Percentiles rank a stretch among this genome's conserved stretches.
phyloP scores from a whole-genome alignment of 176 grass and related monocot genomes.

The Stipa capillata region DNA sequence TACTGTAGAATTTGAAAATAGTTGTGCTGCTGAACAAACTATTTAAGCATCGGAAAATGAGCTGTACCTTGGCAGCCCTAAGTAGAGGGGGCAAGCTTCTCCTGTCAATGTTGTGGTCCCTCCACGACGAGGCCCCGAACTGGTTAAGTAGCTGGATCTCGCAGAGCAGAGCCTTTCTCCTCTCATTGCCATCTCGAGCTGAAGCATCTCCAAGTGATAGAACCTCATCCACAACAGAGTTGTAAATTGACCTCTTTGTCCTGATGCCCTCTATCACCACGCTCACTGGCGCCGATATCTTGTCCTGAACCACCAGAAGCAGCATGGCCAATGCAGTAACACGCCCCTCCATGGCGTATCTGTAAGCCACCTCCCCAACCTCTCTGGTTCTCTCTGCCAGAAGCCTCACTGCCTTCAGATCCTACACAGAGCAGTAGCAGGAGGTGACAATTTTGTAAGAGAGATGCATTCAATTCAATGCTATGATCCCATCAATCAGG shows the following conservation, averaged over 20 bases:
- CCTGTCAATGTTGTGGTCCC: neutral
- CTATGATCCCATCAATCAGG: neutral
- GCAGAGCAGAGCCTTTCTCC: slow-evolving; percentile 33
- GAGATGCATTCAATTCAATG: neutral
- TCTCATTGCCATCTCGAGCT: slow-evolving; percentile 15
- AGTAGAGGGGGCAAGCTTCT: slow-evolving; percentile 36
- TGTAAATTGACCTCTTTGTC: slow-evolving; percentile 31
- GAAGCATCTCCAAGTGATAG: slow-evolving; percentile 18
- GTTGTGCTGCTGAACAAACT: neutral
- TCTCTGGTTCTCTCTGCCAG: slow-evolving; percentile 39
- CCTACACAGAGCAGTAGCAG: slow-evolving; percentile 26
- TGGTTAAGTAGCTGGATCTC: slow-evolving; percentile 48
- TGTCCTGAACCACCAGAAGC: slow-evolving; percentile 40
- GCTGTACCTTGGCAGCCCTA: slow-evolving; percentile 10
- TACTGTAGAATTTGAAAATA: neutral
- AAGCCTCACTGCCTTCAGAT: slow-evolving; percentile 20
- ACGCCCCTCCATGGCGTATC: slow-evolving; percentile 31
- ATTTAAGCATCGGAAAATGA: neutral
- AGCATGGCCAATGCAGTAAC: slow-evolving; percentile 24
- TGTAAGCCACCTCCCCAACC: slow-evolving; percentile 24
- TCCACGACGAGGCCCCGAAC: slow-evolving; percentile 24
- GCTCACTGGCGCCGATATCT: slow-evolving; percentile 25
- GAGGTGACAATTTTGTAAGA: neutral
- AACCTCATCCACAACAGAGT: slow-evolving; percentile 35
- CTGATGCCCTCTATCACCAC: slow-evolving; percentile 30